Conservation (phyloP, 2,329 filamentous ascomycete species). For the Thyridium curvatum region DNA sequence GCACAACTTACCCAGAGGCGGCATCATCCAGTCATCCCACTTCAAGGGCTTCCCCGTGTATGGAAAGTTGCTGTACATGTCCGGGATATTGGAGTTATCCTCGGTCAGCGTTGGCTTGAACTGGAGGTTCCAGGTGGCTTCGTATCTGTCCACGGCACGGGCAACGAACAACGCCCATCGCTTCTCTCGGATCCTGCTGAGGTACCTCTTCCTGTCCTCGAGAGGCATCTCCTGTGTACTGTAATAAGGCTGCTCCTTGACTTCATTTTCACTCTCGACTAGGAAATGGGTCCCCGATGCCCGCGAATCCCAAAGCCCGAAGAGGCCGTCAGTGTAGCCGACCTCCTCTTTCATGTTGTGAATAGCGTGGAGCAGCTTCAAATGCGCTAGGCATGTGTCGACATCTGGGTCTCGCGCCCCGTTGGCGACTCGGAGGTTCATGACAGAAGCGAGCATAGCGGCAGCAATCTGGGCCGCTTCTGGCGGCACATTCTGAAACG, state of each 20-base stretch:
- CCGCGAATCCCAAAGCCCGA: slow-evolving; percentile 49
- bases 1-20: too few species aligned
- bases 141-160: slow-evolving; percentile 62
- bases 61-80: slow-evolving; percentile 26
- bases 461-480: too few species aligned
- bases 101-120: slow-evolving; percentile 22
- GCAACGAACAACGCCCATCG: slow-evolving; percentile 66
- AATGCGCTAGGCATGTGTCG: slow-evolving; percentile 62
- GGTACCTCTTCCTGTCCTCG: slow-evolving; percentile 18
- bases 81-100: slow-evolving; percentile 9
- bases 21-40: too few species aligned
- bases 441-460: too few species aligned
- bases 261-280: too few species aligned
- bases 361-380: slow-evolving; percentile 66
- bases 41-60: slow-evolving; percentile 4
- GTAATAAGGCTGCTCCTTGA: too few species aligned
- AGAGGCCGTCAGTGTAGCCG: slow-evolving; percentile 61
- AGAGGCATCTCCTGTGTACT: slow-evolving; percentile 1
- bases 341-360: slow-evolving; percentile 61
- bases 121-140: slow-evolving; percentile 51
- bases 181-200: slow-evolving; percentile 60
- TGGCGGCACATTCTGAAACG: too few species aligned
- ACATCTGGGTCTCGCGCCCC: slow-evolving; percentile 26
- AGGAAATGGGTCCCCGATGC: slow-evolving; percentile 16
- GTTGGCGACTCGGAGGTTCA: too few species aligned